Base-by-base conservation (phyloP, 1,139 yeast species). In the Geotrichum klebahnii region DNA sequence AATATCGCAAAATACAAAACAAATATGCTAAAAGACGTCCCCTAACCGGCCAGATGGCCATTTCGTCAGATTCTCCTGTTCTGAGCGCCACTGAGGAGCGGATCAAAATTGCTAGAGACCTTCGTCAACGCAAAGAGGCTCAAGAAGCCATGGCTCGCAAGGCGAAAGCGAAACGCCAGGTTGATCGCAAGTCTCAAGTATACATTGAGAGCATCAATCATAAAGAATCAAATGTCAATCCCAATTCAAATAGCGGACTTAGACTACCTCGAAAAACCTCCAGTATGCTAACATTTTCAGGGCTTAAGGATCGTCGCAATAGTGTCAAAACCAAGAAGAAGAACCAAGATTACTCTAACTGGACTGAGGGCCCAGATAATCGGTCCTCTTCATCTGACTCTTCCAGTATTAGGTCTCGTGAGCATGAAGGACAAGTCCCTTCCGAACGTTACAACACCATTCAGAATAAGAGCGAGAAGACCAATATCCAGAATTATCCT, bases 1-100 rank as follows among this genome's bases (percentile, higher is more conserved):
- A 61, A 46, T 55, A 58, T 49, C 59, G 62, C 5, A 55, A 57
- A 22, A 57, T 61, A n/a, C 50, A 58, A n/a, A 57, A 57, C 52
- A 59, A 59, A 24, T 59, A 61, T 47, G 57, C 59, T 10, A 58
- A 59, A 46, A 51, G 64, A 55, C 19, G 50, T 51, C 31, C 52
- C 1, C 41, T 47, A 6, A 20, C 39, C 6, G 39, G 16, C 35
- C 44, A 40, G 24, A 29, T 29, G 12, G n/a, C 20, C 10, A 17
- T 20, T 20, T 20, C 31, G 9, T 16, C 26, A 31, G 44, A 40
- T 24, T 26, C 34, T 12, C 44, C 34, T 8, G 16, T 35, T 12
- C 14, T 19, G 5, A 24, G 31, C 42, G 10, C 19, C 19, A 10
- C 9, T 3, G 32, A 38, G 14, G 31, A 22, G 32, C 32, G 32